Conservation (phyloP, 78 protist species). For the Abeoforma whisleri region DNA sequence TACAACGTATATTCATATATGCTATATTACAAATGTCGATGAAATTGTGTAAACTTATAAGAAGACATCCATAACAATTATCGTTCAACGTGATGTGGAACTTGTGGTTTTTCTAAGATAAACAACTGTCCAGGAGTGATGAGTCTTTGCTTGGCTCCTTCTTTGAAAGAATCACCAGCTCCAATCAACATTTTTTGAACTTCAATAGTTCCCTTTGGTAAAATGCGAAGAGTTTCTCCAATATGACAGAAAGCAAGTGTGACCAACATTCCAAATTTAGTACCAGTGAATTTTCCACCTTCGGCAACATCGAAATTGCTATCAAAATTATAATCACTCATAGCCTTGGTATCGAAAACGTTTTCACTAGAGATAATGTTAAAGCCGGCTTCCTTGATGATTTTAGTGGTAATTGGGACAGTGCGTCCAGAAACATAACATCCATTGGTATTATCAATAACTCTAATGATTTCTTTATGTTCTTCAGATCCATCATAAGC, state of each 20-base stretch:
- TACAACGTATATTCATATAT: no score
- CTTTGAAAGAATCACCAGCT: constrained; percentile 66
- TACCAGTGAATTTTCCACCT: constrained; percentile 47
- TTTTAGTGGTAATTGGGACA: constrained; percentile 40
- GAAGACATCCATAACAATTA: no score
- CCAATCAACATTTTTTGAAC: constrained; percentile 49
- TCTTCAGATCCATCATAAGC: constrained; percentile 53
- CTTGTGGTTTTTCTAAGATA: constrained; percentile 13
- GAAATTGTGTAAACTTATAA: no score
- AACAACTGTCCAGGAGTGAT: constrained; percentile 29
- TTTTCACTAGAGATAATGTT: constrained; percentile 41
- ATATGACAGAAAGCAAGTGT: constrained; percentile 35
- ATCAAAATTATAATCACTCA: constrained; percentile 6
- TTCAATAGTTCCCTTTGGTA: constrained; percentile 48
- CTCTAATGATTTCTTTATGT: constrained; percentile 56
- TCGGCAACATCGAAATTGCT: constrained; percentile 30
- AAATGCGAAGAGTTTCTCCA: constrained; percentile 14
- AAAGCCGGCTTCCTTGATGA: constrained; percentile 53
- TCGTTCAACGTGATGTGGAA: no score
- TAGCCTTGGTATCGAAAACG: neutral
- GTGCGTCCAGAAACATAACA: constrained; percentile 45
- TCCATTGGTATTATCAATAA: constrained; percentile 69
- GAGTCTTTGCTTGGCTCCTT: neutral
- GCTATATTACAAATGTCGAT: no score
- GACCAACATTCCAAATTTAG: constrained; percentile 41